Evolutionary conservation across 805 yeast species (phyloP), one percentile per base, ranked within the genome.

Genomic region (Candida ulmi): DNA sequence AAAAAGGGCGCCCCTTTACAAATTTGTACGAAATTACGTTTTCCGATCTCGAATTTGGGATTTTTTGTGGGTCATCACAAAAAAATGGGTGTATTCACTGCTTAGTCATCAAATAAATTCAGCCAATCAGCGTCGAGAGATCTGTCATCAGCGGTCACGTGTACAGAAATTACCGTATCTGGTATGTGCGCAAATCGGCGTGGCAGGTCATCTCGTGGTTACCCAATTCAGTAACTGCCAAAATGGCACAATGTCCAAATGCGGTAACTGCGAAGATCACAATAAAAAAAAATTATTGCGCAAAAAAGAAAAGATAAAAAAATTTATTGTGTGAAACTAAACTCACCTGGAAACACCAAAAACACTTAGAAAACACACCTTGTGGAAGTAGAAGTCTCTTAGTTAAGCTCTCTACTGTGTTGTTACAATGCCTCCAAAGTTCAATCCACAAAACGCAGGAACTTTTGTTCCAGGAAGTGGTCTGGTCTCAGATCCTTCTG

Each of bases 371-470:
- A 7, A 9, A 21, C n/a, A 21, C 24, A 21, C 24, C 9, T 21
- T 21, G 24, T 21, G 6, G 24, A 12, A 26, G 28, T 11, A 26
- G 28, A 12, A 21, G 15, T 16, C 18, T 15, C 17, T 29, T 29
- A 26, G 6, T 9, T 21, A 15, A 17, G n/a, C 25, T 21, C 24
- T 21, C 9, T 9, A 21, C 9, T 21, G 24, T 9, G 9, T 21
- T 9, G 6, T 21, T 51, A 37, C 21, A 21, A 53, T 63, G 68
- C 71, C 71, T 42, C 72, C 72, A 31, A 68, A 63, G 48, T 66
- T 61, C 50, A 68, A 66, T 48, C 52, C 61, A 1, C 39, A 36
- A 17, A 59, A 50, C 40, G 61, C 69, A 2, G 54, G 48, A 9
- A 27, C 63, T 17, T 61, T 61, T 40, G 43, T 36, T 23, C 68